Percentiles rank a stretch among this genome's conserved stretches.
Evolutionary conservation across 441 rosid genomes (phyloP).

Genomic region (Pelargonium citronellum): DNA sequence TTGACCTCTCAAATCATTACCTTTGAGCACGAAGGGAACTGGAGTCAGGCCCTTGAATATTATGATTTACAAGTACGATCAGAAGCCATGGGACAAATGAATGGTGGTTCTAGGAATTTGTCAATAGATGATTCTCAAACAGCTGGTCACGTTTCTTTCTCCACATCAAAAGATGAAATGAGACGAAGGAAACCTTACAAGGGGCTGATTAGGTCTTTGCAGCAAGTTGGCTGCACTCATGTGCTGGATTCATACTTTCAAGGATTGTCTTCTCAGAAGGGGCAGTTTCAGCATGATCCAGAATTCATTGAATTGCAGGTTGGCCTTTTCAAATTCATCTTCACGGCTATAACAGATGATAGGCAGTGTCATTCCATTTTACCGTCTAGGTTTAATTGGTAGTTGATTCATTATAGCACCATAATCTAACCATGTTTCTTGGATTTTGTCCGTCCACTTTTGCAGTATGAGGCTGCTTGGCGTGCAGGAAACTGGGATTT

Average conservation of each 20-base stretch:
- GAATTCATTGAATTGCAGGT: conserved; percentile 95
- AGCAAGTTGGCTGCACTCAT: conserved; percentile 89
- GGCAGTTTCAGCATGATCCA: conserved; percentile 61
- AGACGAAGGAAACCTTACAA: conserved; percentile 65
- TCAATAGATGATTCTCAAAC: conserved; percentile 32
- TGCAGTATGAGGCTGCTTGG: conserved; percentile 99
- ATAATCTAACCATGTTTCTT: conserved; percentile 11
- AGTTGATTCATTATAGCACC: background rate
- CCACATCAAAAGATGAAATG: conserved; percentile 41
- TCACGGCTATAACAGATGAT: background rate
- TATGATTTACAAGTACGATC: conserved; percentile 90
- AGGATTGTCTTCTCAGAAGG: conserved; percentile 71
- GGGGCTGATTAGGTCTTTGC: conserved; percentile 88
- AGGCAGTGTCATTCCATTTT: background rate
- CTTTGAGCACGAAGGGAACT: conserved; percentile 93
- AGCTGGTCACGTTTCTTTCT: conserved; percentile 25
- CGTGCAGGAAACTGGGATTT: conserved; percentile 98
- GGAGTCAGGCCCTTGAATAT: conserved; percentile 94
- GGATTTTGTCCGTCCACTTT: conserved; percentile 17
- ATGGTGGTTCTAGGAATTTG: conserved; percentile 34
- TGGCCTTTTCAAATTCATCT: conserved; percentile 12
- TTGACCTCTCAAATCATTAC: conserved; percentile 85
- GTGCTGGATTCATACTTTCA: conserved; percentile 82
- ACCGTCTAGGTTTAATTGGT: background rate
- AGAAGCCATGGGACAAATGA: conserved; percentile 36